Evolutionary conservation across 345 rosid genomes (phyloP).

Genomic region (Populus euphratica): DNA sequence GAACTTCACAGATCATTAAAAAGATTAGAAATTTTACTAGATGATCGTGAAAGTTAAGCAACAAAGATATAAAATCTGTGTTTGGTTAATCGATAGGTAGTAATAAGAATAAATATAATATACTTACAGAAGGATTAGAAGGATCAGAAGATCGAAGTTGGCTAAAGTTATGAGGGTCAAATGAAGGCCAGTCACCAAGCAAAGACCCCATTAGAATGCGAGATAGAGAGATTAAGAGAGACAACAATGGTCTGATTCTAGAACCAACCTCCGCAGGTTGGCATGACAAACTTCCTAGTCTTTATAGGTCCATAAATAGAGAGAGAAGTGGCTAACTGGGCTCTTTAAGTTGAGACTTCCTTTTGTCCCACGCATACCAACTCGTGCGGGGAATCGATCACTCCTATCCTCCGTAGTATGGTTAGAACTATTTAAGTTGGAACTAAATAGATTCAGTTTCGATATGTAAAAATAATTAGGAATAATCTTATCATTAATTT

Average conservation of each 20-base stretch:
- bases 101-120: not conserved
- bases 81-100: not conserved
- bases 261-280: not conserved
- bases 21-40: constrained; percentile 2
- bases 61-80: not conserved
- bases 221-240: constrained; percentile 15
- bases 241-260: constrained; percentile 2
- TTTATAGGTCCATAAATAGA: no score
- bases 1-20: not conserved
- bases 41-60: not conserved
- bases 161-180: constrained; percentile 83
- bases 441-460: no score
- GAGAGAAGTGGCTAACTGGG: no score
- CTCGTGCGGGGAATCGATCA: no score
- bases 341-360: no score
- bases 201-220: constrained; percentile 58
- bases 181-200: constrained; percentile 75
- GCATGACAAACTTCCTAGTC: not conserved
- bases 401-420: no score
- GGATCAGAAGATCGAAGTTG: constrained; percentile 85
- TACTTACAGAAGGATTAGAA: constrained; percentile 68
- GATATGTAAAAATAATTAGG: no score
- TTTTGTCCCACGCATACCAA: no score
- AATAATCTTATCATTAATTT: no score
- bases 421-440: no score